Conservation (phyloP, 306 rosid genomes). For the Senna tora region DNA sequence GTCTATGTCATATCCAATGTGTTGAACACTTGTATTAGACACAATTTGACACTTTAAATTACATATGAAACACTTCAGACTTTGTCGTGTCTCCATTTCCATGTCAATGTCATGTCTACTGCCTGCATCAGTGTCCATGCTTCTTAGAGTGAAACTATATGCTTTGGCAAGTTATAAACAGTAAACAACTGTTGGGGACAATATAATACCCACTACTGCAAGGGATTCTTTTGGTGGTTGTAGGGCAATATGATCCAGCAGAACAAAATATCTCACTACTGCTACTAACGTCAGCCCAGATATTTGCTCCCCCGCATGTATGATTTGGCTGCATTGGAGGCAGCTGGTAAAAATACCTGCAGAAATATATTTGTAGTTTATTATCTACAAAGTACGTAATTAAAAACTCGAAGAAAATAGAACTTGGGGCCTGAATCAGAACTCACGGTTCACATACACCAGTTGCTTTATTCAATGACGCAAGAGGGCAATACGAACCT, state of each 20-base stretch:
- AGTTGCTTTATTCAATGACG: conserved; percentile 56
- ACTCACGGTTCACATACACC: conserved; percentile 90
- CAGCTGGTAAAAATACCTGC: conserved; percentile 75
- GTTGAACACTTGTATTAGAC: too few species aligned
- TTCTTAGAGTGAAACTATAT: neutral
- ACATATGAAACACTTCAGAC: too few species aligned
- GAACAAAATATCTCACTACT: conserved; percentile 70
- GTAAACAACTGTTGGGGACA: conserved; percentile 26
- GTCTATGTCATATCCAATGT: too few species aligned
- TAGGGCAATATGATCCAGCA: conserved; percentile 77
- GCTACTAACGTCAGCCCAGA: conserved; percentile 71
- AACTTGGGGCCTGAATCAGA: conserved; percentile 19
- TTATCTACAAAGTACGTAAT: conserved; percentile 1
- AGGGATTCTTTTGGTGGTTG: conserved; percentile 47
- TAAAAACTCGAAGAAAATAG: neutral
- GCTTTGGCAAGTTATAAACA: conserved; percentile 13
- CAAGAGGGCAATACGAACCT: conserved; percentile 79
- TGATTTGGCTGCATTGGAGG: conserved; percentile 69
- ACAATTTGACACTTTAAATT: too few species aligned
- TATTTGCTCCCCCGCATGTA: conserved; percentile 85
- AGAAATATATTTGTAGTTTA: conserved; percentile 18
- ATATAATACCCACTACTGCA: conserved; percentile 75
- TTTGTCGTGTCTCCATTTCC: too few species aligned
- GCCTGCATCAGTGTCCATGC: too few species aligned
- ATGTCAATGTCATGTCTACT: too few species aligned